Evolutionary conservation across 164 flowering plant genomes (phyloP), one percentile per base, ranked within the genome.

Genomic region (Taxillus chinensis): DNA sequence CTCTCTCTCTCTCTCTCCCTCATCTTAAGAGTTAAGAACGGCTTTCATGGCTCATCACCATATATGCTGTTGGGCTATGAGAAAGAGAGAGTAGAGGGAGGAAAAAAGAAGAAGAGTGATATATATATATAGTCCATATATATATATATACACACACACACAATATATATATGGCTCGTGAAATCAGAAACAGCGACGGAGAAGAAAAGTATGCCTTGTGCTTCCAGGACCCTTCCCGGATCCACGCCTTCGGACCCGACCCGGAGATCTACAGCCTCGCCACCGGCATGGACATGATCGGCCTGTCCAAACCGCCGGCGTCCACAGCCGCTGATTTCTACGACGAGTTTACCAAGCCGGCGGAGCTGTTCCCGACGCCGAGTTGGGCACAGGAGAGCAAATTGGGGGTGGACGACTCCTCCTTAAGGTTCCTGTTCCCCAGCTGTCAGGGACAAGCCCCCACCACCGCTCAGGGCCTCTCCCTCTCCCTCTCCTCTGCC

Each of bases 381-480:
- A 55, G 27, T 37, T 17, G 39, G 57, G 75, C 78, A 67, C 74
- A 80, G 59, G 68, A 77, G 46, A 71, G 17, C 61, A 66, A 74
- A 62, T 48, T 73, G 51, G 15, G 74, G 3, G 65, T 75, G 14
- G 80, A 83, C 57, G 79, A 78, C 57, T 73, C 79, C 37, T 67
- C 73, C 37, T 14, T 75, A 46, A 59, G 82, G 62, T 78, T 81
- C 74, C 82, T 82, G 11, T 85, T 82, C 54, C 79, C 89, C 13
- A 80, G 87, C 70, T 87, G 83, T 27, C 27, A 27, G 27, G 27
- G 27, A 27, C 27, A 27, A 27, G 27, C 75, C 83, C 85, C 81
- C 56, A 72, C 85, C 67, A 82, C 86, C 14, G 84, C 86, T 64
- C 95, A 84, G 68, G 92, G 92, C 5, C 86, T 88, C 14, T 88